These are phyloP conservation scores for Evernia prunastri DNA, from an alignment of 495 filamentous ascomycete genomes.

Conservation along the genomic window DNA sequence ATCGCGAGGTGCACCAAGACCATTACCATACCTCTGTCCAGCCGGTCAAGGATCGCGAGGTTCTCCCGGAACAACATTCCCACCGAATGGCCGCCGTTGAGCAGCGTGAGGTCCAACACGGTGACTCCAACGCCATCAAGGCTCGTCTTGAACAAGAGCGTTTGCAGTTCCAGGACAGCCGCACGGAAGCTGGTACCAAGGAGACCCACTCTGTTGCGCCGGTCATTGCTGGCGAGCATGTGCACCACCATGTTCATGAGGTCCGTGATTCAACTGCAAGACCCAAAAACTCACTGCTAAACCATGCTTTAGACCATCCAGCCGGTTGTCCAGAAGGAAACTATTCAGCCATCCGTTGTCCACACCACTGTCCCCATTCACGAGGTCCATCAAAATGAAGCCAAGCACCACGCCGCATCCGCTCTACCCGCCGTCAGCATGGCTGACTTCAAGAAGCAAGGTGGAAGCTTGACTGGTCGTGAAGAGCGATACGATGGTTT, in stretches of 20 bases:
- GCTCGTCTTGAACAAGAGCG: constrained; percentile 42
- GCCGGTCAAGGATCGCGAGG: constrained; percentile 42
- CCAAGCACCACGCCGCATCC: constrained; percentile 52
- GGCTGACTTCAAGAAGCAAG: constrained; percentile 52
- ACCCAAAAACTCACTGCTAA: constrained; percentile 36
- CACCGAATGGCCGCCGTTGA: constrained; percentile 47
- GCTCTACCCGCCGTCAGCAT: constrained; percentile 54
- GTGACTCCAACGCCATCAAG: constrained; percentile 41
- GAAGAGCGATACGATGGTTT: constrained; percentile 51
- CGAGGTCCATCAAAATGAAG: constrained; percentile 56
- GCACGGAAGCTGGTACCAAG: constrained; percentile 39
- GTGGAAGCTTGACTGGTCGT: constrained; percentile 48
- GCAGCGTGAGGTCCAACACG: constrained; percentile 49
- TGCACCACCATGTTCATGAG: constrained; percentile 45
- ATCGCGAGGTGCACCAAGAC: constrained; percentile 57
- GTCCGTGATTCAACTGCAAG: neutral
- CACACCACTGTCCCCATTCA: constrained; percentile 64
- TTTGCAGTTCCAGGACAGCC: constrained; percentile 45
- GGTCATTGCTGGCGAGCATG: constrained; percentile 52
- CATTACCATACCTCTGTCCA: constrained; percentile 52
- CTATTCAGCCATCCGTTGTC: constrained; percentile 56
- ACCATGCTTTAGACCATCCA: constrained; percentile 49
- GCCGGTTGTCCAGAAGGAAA: constrained; percentile 59
- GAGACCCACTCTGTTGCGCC: constrained; percentile 41
- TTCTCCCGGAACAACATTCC: constrained; percentile 44